A percentile compares a stretch with the other conserved stretches of the same genome.
phyloP scores from a whole-genome alignment of 129 eudicot genomes.

The Calendula officinalis region DNA sequence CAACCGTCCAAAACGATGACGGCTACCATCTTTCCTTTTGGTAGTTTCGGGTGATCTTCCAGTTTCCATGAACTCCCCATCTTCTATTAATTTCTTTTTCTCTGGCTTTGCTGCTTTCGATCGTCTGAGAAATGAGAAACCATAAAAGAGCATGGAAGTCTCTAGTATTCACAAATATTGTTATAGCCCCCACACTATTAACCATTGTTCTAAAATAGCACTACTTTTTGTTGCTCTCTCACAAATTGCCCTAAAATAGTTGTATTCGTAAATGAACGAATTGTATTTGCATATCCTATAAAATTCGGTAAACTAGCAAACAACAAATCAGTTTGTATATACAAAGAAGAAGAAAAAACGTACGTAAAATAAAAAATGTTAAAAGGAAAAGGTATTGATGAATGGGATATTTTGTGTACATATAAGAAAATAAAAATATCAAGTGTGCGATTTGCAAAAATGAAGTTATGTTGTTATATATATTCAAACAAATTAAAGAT shows the following conservation, averaged over 20 bases:
- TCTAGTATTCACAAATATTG: slow-evolving; percentile 5
- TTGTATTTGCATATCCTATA: background rate
- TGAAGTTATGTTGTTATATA: too few species aligned
- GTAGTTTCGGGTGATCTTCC: slow-evolving; percentile 82
- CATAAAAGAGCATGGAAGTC: slow-evolving; percentile 23
- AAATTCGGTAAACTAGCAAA: too few species aligned
- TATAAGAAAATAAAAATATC: too few species aligned
- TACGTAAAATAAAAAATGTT: too few species aligned
- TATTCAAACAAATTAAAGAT: too few species aligned
- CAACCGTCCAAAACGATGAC: slow-evolving; percentile 89
- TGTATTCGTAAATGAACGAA: background rate
- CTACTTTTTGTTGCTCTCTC: background rate
- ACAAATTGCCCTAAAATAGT: background rate
- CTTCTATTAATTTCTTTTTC: slow-evolving; percentile 16
- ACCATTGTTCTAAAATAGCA: background rate
- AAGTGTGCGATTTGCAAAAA: too few species aligned
- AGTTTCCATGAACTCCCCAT: slow-evolving; percentile 87
- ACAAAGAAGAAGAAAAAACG: too few species aligned
- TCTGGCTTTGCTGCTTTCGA: background rate
- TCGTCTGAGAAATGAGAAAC: background rate
- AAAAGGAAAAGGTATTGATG: too few species aligned
- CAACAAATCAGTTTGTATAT: too few species aligned
- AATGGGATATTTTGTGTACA: too few species aligned
- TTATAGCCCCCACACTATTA: background rate
- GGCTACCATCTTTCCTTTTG: slow-evolving; percentile 76